Base-by-base conservation (phyloP, 257 asterid species). In the Haberlea rhodopensis region DNA sequence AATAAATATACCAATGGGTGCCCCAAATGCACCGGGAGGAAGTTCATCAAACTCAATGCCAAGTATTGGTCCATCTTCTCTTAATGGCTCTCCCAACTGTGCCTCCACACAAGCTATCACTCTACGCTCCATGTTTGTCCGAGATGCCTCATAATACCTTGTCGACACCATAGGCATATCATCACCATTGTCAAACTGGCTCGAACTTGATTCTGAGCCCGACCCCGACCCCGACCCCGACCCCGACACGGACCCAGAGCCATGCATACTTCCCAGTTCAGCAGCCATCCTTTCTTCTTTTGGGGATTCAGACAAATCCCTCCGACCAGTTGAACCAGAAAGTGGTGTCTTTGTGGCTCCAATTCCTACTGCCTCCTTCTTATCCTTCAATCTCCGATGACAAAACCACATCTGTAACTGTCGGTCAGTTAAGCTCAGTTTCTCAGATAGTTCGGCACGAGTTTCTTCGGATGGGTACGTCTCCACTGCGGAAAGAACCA, bases 331-430 rank as follows among this genome's bases (percentile, higher is more conserved):
- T 57, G 80, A 53, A 49, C 53, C 78, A 56, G 85, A 56, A 31
- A 77, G 55, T 16, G 73, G 85, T 55, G 87, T 85, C 80, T 87
- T 94, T 76, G 67, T 70, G 51, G 86, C 76, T 60, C 85, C 67
- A 78, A 63, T 73, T 55, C 88, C 88, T 55, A 78, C 82, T 15
- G 87, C 78, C 72, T 90, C 97, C 75, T 90, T 94, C 83, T 94
- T 94, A 67, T 88, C 97, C 81, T 94, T 94, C 80, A 94, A 81
- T 71, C 99, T 81, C 81, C 97, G 75, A 34, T 94, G 99, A 69
- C 99, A 94, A 74, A 94, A 94, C 99, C 99, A 94, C 99, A 94
- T 94, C 86, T 94, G 99, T 80, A 94, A 77, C 72, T 94, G 99
- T 65, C 99, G 74, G 66, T 94, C 99, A 2, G 96, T 84, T 66